A percentile compares a stretch with the other conserved stretches of the same genome.
Conservation (phyloP, 192 early-diverging fungal species). For the Coemansia sp. region DNA sequence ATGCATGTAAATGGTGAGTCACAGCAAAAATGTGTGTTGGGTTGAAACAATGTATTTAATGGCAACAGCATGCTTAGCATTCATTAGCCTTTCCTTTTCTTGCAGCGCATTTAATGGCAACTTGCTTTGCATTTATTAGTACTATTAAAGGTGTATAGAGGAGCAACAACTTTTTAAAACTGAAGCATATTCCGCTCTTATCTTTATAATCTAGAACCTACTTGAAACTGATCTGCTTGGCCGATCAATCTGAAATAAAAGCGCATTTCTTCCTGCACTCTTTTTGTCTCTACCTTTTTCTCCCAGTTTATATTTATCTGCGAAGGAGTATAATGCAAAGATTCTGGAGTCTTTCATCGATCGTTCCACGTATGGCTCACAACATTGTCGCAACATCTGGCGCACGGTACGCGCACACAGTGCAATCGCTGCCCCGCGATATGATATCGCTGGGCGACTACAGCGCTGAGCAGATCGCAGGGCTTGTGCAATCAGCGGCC, state of each 20-base stretch:
- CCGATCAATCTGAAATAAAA: conserved; percentile 1
- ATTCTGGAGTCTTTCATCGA: conserved; percentile 16
- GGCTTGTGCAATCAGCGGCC: conserved; percentile 75
- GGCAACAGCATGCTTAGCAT: too few relatives aligned
- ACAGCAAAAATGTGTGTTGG: too few relatives aligned
- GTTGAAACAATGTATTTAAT: too few relatives aligned
- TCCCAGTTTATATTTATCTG: not conserved
- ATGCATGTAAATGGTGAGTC: too few relatives aligned
- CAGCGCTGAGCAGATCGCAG: conserved; percentile 71
- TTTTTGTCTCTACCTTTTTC: not conserved
- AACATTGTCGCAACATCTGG: conserved; percentile 14
- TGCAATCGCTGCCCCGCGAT: conserved; percentile 31
- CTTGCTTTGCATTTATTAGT: too few relatives aligned
- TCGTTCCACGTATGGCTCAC: conserved; percentile 25
- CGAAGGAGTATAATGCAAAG: conserved; percentile 25
- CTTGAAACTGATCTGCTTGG: not conserved
- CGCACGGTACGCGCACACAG: conserved; percentile 11
- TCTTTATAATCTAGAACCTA: not conserved
- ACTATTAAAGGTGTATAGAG: too few relatives aligned
- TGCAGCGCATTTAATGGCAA: too few relatives aligned
- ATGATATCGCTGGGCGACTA: conserved; percentile 74
- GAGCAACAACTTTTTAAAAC: too few relatives aligned
- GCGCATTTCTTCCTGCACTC: not conserved
- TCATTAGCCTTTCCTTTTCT: too few relatives aligned
- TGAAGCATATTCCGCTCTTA: not conserved